A percentile compares a stretch with the other conserved stretches of the same genome.
These are phyloP conservation scores for Panicum hallii DNA, from an alignment of 202 grass and related monocot genomes.

Conservation along the genomic window DNA sequence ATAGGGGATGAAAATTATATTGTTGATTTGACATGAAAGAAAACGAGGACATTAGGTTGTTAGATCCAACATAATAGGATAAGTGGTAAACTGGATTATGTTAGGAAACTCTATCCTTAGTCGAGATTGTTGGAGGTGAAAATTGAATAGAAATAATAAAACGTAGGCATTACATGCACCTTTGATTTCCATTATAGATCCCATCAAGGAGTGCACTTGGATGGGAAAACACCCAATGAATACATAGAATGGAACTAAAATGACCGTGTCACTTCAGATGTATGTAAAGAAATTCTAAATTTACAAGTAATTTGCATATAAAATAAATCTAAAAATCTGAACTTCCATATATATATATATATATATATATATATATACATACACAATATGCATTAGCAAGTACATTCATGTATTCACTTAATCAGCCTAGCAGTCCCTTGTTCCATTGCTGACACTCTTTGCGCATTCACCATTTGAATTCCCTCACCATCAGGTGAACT, in stretches of 20 bases:
- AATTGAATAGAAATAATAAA: neutral
- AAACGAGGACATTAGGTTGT: no score
- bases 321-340: neutral
- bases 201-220: neutral
- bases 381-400: neutral
- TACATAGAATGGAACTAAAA: neutral
- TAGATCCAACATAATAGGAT: no score
- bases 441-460: neutral
- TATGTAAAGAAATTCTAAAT: neutral
- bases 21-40: neutral
- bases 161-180: neutral
- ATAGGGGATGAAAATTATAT: neutral
- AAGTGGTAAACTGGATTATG: no score
- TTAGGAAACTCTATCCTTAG: neutral
- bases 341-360: neutral
- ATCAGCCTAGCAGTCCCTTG: slow-evolving; percentile 45
- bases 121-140: neutral
- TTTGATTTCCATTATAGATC: neutral
- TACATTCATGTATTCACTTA: slow-evolving; percentile 24
- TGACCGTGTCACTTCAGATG: neutral
- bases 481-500: slow-evolving; percentile 6
- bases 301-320: neutral
- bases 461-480: slow-evolving; percentile 53
- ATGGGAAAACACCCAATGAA: neutral
- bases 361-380: neutral